Conservation (phyloP, 1,284 basidiomycete genomes). For the Malassezia japonica region DNA sequence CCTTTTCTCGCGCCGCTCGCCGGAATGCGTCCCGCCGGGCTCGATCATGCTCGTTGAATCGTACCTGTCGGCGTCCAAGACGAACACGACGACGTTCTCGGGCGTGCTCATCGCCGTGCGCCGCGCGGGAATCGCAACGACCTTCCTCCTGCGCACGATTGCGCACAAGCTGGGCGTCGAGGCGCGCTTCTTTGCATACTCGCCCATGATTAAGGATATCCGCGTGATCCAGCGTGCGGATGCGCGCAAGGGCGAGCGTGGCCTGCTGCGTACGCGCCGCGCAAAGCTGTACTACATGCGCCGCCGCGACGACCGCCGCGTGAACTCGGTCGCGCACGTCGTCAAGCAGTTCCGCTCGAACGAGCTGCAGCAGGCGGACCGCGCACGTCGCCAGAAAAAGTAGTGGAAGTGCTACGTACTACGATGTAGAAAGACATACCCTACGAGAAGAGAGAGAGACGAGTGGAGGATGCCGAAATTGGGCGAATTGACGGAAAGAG, state of each 20-base stretch:
- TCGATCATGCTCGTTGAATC: slow-evolving; percentile 44
- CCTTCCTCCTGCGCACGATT: slow-evolving; percentile 43
- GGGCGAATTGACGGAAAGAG: no score
- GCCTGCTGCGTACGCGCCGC: slow-evolving; percentile 32
- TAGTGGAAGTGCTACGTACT: background rate
- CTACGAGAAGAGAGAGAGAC: no score
- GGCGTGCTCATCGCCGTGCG: slow-evolving; percentile 43
- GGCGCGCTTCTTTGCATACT: slow-evolving; percentile 43
- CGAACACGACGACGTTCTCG: slow-evolving; percentile 36
- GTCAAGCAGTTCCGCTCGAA: slow-evolving; percentile 27
- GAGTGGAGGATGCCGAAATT: no score
- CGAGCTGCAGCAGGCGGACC: slow-evolving; percentile 8
- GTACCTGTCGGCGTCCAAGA: slow-evolving; percentile 31
- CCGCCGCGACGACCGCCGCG: slow-evolving; percentile 31
- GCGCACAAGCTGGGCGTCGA: slow-evolving; percentile 47
- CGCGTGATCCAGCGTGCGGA: slow-evolving; percentile 36
- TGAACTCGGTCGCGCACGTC: slow-evolving; percentile 30
- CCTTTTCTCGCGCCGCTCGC: slow-evolving; percentile 36
- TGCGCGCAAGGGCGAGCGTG: slow-evolving; percentile 33
- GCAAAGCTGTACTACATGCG: slow-evolving; percentile 46
- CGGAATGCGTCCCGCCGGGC: slow-evolving; percentile 35
- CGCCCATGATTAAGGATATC: slow-evolving; percentile 43
- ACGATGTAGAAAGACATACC: no score
- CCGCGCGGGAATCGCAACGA: slow-evolving; percentile 35
- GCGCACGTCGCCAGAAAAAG: background rate